These are phyloP conservation scores for Fusarium sp. DNA, from an alignment of 2,329 filamentous ascomycete species.

Conservation along the genomic window DNA sequence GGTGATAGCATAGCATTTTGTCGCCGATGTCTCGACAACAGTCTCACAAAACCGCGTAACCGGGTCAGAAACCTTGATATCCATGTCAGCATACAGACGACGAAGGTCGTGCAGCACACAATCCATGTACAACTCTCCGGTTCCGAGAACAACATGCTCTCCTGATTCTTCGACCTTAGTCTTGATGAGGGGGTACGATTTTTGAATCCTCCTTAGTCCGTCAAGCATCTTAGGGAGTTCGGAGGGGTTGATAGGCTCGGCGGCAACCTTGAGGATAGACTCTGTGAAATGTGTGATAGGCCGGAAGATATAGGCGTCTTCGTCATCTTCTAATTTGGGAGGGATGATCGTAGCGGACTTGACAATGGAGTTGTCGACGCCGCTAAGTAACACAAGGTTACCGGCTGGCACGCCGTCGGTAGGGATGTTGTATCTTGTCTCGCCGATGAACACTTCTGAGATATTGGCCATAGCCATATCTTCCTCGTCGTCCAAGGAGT, in stretches of 20 bases:
- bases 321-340: conserved; percentile 80
- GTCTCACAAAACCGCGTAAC: conserved; percentile 98
- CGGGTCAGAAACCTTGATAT: conserved; percentile 97
- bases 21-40: conserved; percentile 94
- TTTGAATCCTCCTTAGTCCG: conserved; percentile 94
- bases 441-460: conserved; percentile 85
- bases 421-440: conserved; percentile 91
- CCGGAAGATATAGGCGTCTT: conserved; percentile 94
- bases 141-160: conserved; percentile 93
- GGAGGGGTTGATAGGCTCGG: conserved; percentile 97
- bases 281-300: conserved; percentile 95
- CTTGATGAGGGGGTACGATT: conserved; percentile 93
- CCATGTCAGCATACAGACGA: conserved; percentile 96
- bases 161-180: conserved; percentile 99
- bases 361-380: conserved; percentile 97
- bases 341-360: conserved; percentile 94
- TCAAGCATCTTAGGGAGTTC: conserved; percentile 99
- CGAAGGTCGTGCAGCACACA: conserved; percentile 96
- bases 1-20: conserved; percentile 96
- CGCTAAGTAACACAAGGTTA: conserved; percentile 89
- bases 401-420: conserved; percentile 93
- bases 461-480: conserved; percentile 92
- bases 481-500: conserved; percentile 96
- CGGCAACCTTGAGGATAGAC: conserved; percentile 96
- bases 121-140: conserved; percentile 99